These are phyloP conservation scores for Diaporthe longicolla DNA, from an alignment of 2,329 filamentous ascomycete species.

Conservation along the genomic window DNA sequence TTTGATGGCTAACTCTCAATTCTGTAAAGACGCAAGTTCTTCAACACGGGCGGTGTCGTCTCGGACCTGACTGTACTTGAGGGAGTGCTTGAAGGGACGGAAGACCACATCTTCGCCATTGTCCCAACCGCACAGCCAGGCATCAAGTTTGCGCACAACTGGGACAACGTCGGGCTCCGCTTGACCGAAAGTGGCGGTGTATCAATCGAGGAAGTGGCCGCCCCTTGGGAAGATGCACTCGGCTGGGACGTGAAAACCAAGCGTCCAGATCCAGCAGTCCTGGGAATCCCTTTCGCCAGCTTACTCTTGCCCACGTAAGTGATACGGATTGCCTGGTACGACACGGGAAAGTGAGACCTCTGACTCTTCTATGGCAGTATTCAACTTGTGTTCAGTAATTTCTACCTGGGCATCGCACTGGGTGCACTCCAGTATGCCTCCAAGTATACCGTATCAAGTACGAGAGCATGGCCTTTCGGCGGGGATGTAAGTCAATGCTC, in stretches of 20 bases:
- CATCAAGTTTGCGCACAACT: conserved; percentile 72
- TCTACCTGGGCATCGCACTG: conserved; percentile 74
- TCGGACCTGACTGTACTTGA: conserved; percentile 77
- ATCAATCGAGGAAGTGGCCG: conserved; percentile 69
- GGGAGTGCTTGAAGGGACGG: conserved; percentile 70
- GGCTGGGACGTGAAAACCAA: conserved; percentile 69
- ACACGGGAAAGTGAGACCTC: background rate
- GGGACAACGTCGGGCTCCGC: conserved; percentile 75
- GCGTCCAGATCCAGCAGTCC: conserved; percentile 62
- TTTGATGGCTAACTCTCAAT: no score
- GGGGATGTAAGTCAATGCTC: conserved; percentile 63
- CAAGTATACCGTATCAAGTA: conserved; percentile 69
- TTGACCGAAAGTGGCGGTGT: conserved; percentile 76
- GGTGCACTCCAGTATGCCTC: conserved; percentile 69
- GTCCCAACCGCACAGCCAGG: conserved; percentile 71
- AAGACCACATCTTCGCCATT: conserved; percentile 74
- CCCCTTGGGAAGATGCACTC: conserved; percentile 72
- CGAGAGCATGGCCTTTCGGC: conserved; percentile 75
- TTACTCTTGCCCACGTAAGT: conserved; percentile 71
- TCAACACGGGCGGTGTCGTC: conserved; percentile 77
- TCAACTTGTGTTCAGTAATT: conserved; percentile 76
- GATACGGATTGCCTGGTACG: rapidly evolving
- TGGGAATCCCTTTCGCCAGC: conserved; percentile 68
- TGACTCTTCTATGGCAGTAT: conserved; percentile 57
- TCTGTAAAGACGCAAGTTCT: conserved; percentile 65